Evolutionary conservation across 2,329 filamentous ascomycete species (phyloP).

Genomic region (Emmonsiellopsis sp.): DNA sequence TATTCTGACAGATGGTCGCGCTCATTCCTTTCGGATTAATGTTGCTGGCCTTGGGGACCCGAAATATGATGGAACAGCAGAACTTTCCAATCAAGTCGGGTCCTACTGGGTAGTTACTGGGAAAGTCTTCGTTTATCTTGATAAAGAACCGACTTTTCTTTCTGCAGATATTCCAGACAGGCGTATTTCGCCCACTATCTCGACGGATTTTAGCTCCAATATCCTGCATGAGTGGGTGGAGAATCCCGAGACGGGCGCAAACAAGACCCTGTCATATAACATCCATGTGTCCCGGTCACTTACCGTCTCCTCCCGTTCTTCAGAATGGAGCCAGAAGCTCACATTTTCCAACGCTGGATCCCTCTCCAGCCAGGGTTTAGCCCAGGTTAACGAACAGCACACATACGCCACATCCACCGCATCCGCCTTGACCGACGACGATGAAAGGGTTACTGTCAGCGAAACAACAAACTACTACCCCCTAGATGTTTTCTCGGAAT

Average conservation of each 20-base stretch:
- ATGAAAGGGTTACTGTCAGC: slow-evolving; percentile 3
- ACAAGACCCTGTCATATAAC: slow-evolving; percentile 51
- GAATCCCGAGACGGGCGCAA: slow-evolving; percentile 41
- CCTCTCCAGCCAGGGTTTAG: slow-evolving; percentile 45
- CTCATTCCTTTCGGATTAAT: slow-evolving; percentile 59
- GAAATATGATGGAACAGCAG: slow-evolving; percentile 35
- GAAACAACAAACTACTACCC: not conserved
- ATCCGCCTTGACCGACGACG: slow-evolving; percentile 21
- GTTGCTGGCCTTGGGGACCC: slow-evolving; percentile 56
- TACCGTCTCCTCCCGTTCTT: slow-evolving; percentile 39
- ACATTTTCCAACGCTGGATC: slow-evolving; percentile 46
- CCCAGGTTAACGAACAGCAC: slow-evolving; percentile 44
- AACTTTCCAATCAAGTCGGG: slow-evolving; percentile 47
- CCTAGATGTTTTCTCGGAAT: not conserved
- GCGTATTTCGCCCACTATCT: slow-evolving; percentile 18
- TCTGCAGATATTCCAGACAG: slow-evolving; percentile 1
- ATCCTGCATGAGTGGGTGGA: not conserved
- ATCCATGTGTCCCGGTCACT: slow-evolving; percentile 49
- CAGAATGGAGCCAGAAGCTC: slow-evolving; percentile 51
- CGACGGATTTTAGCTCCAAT: slow-evolving; percentile 9
- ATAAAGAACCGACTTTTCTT: slow-evolving; percentile 24
- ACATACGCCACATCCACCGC: slow-evolving; percentile 36
- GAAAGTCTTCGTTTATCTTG: slow-evolving; percentile 72
- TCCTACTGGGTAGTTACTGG: slow-evolving; percentile 67
- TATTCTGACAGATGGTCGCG: slow-evolving; percentile 53